A percentile compares a stretch with the other conserved stretches of the same genome.
phyloP scores from a whole-genome alignment of 441 rosid species.

The Populus hybrid region DNA sequence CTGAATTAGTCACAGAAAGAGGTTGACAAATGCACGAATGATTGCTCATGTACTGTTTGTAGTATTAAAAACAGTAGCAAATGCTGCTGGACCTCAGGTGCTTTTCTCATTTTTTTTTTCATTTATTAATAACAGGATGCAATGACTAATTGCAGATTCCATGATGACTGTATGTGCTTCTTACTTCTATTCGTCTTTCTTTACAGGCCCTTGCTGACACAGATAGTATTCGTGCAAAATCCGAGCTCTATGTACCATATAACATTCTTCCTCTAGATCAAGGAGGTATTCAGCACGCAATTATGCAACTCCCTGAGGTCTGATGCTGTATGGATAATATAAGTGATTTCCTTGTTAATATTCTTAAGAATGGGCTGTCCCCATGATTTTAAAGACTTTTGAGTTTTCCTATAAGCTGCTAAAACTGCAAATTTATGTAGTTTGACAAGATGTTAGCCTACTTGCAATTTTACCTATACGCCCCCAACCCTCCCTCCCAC shows the following conservation, averaged over 20 bases:
- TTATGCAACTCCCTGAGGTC: constrained; percentile 92
- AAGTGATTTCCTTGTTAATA: constrained; percentile 15
- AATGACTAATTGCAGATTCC: not conserved
- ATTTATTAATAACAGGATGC: not conserved
- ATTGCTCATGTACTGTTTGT: constrained; percentile 42
- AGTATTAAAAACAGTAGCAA: constrained; percentile 62
- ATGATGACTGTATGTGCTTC: not conserved
- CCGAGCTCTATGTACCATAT: constrained; percentile 69
- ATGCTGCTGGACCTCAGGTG: constrained; percentile 73
- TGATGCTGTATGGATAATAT: constrained; percentile 26
- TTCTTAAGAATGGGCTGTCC: not conserved
- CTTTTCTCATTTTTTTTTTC: not conserved
- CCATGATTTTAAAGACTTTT: not conserved
- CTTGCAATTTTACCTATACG: not conserved
- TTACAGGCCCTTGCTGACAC: constrained; percentile 66
- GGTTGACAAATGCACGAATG: constrained; percentile 31
- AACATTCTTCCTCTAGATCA: constrained; percentile 91
- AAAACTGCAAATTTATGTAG: not conserved
- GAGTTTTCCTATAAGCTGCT: not conserved
- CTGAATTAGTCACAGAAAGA: constrained; percentile 37
- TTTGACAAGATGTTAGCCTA: constrained; percentile 11
- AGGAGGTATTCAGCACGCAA: constrained; percentile 83
- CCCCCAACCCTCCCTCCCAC: not conserved
- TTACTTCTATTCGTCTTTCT: constrained; percentile 13
- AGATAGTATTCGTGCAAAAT: constrained; percentile 45